These are phyloP conservation scores for Phytophthora meadii DNA, from an alignment of 352 stramenopile genomes.

Conservation along the genomic window DNA sequence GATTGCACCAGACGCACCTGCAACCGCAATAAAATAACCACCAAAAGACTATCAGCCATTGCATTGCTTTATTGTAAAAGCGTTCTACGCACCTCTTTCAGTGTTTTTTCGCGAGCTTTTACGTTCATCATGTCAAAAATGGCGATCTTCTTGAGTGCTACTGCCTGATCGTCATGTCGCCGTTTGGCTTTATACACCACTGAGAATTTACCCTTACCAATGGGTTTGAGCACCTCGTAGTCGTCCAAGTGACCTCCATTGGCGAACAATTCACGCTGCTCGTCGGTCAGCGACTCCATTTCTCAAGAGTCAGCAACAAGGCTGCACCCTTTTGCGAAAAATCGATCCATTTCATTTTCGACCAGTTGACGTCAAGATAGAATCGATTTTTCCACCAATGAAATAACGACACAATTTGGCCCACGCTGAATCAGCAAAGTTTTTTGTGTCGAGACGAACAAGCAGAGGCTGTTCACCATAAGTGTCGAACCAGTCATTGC, in stretches of 20 bases:
- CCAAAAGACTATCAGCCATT: background rate
- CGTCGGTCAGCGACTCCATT: slow-evolving; percentile 84
- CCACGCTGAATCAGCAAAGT: slow-evolving; percentile 25
- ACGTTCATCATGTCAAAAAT: slow-evolving; percentile 93
- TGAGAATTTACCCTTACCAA: slow-evolving; percentile 95
- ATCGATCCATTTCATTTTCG: slow-evolving; percentile 15
- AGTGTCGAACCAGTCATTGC: slow-evolving; percentile 22
- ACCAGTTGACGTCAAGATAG: slow-evolving; percentile 7
- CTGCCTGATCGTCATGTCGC: slow-evolving; percentile 65
- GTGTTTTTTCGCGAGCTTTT: slow-evolving; percentile 90
- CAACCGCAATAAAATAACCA: slow-evolving; percentile 11
- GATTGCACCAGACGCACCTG: slow-evolving; percentile 89
- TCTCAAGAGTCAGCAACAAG: slow-evolving; percentile 26
- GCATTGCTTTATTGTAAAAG: background rate
- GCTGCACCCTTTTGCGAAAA: slow-evolving; percentile 29
- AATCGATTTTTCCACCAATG: slow-evolving; percentile 24
- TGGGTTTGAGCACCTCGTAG: slow-evolving; percentile 88
- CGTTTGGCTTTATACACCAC: slow-evolving; percentile 90
- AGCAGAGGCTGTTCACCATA: slow-evolving; percentile 12
- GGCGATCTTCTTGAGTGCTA: slow-evolving; percentile 95
- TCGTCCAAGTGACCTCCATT: slow-evolving; percentile 63
- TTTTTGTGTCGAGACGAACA: slow-evolving; percentile 28
- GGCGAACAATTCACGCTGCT: slow-evolving; percentile 75
- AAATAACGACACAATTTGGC: slow-evolving; percentile 18
- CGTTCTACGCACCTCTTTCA: slow-evolving; percentile 70